These are phyloP conservation scores for Verticillium nonalfalfae DNA, from an alignment of 2,329 filamentous ascomycete species.

Conservation along the genomic window DNA sequence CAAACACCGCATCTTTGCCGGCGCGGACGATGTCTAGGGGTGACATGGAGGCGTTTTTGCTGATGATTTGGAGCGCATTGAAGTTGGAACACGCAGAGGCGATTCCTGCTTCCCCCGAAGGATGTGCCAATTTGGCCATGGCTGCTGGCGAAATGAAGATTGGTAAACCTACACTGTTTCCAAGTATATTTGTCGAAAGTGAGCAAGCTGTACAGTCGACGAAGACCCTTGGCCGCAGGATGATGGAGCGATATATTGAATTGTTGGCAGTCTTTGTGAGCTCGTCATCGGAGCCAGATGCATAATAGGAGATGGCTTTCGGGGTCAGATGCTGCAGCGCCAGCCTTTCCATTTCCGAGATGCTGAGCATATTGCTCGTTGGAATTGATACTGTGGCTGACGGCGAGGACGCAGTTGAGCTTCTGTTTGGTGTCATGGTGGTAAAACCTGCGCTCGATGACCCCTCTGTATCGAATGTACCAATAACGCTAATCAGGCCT, in stretches of 20 bases:
- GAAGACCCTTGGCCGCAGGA: conserved; percentile 76
- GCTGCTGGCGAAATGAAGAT: conserved; percentile 75
- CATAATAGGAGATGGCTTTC: conserved; percentile 87
- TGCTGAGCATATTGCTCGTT: conserved; percentile 64
- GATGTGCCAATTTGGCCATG: conserved; percentile 72
- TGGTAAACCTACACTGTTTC: conserved; percentile 60
- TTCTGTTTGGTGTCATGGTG: too few relatives aligned
- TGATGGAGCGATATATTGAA: conserved; percentile 64
- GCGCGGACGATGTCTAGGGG: conserved; percentile 74
- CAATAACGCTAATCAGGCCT: conserved; percentile 60
- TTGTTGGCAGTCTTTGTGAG: conserved; percentile 71
- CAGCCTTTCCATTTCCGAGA: conserved; percentile 72
- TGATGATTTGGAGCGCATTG: conserved; percentile 69
- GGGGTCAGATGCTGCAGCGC: conserved; percentile 66
- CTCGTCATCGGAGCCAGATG: conserved; percentile 72
- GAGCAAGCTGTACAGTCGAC: conserved; percentile 70
- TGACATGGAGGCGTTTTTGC: conserved; percentile 78
- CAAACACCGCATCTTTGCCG: conserved; percentile 62
- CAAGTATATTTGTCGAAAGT: conserved; percentile 62
- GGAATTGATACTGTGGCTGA: conserved; percentile 26
- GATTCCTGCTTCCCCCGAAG: conserved; percentile 70
- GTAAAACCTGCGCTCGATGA: too few relatives aligned
- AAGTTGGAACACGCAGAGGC: conserved; percentile 64
- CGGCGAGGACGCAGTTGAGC: too few relatives aligned
- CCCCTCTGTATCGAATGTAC: conserved; percentile 51